Evolutionary conservation across 75 land plant species (phyloP), one percentile per base, ranked within the genome.

Genomic region (Pseudotsuga menziesii): DNA sequence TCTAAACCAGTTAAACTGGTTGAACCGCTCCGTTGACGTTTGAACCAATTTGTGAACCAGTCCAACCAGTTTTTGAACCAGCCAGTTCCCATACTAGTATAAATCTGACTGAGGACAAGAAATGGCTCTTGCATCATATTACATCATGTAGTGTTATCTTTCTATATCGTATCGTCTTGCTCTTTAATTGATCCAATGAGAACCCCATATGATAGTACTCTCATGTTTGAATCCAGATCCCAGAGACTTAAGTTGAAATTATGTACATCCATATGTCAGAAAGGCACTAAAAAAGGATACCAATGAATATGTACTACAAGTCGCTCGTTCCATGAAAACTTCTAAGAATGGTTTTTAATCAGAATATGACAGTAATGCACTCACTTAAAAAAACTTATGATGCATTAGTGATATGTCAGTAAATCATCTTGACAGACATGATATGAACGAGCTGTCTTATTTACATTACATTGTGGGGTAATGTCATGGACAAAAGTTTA

Each of bases 391-490:
- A 48, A 48, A 48, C 54, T 48, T 48, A 11, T 48, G 19, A 11
- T 69, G 72, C 72, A 69, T 39, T n/a, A n/a, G 52, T 36, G 39
- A 39, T 12, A 35, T 69, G 25, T 69, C 72, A 69, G 20, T 23
- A 69, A 41, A 15, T 69, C 54, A 41, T 69, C 14, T 41, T 69
- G 35, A 36, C 72, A 67, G 5, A 17, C 19, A 36, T 39, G 48
- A 39, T 44, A 67, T 8, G 52, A 67, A 69, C 2, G 22, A 9
- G 25, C n/a, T 19, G 12, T 67, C 17, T 39, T 22, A 39, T 44
- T 20, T 39, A 35, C 32, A 67, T 48, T 48, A 48, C 54, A 48
- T 48, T 48, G 54, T 48, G 54, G 54, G 9, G 12, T 48, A 48
- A 48, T 11, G 9, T 48, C 54, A 48, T 48, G 54, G 54, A 48